Evolutionary conservation across 2,329 filamentous ascomycete species (phyloP).

Genomic region (Colletotrichum viniferum): DNA sequence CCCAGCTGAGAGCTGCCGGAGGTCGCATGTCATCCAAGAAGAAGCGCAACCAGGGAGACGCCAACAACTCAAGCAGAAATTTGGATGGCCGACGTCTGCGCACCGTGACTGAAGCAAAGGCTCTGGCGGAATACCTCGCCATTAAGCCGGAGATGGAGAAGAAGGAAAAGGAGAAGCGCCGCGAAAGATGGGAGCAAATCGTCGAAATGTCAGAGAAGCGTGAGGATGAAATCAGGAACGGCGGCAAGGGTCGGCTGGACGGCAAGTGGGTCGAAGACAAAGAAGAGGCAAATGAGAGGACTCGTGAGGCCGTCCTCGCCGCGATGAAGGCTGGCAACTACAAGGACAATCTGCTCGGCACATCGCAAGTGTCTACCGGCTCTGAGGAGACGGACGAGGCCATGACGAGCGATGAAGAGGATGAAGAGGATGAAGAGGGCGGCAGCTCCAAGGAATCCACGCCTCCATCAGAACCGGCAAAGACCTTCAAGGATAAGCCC

Average conservation of each 20-base stretch:
- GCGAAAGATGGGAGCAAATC: slow-evolving; percentile 86
- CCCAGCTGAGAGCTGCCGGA: slow-evolving; percentile 92
- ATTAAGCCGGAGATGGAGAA: slow-evolving; percentile 98
- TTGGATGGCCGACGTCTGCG: slow-evolving; percentile 88
- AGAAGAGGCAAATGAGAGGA: slow-evolving; percentile 86
- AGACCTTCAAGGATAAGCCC: slow-evolving; percentile 41
- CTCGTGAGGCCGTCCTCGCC: slow-evolving; percentile 74
- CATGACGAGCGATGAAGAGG: slow-evolving; percentile 36
- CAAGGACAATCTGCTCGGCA: slow-evolving; percentile 63
- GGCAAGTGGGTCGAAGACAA: slow-evolving; percentile 96
- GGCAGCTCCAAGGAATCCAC: slow-evolving; percentile 53
- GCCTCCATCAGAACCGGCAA: slow-evolving; percentile 45
- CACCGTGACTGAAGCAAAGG: slow-evolving; percentile 94
- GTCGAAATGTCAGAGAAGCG: slow-evolving; percentile 83
- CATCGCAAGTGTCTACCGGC: slow-evolving; percentile 53
- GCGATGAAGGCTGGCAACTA: slow-evolving; percentile 70
- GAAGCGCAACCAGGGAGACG: slow-evolving; percentile 81
- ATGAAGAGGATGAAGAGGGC: slow-evolving; percentile 42
- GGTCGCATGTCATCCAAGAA: slow-evolving; percentile 98
- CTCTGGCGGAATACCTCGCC: slow-evolving; percentile 90
- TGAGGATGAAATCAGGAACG: slow-evolving; percentile 82
- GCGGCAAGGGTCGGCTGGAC: slow-evolving; percentile 74
- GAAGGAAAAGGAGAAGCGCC: slow-evolving; percentile 86
- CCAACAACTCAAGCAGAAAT: slow-evolving; percentile 90
- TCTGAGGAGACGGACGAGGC: slow-evolving; percentile 36